Evolutionary conservation across 164 flowering plant species (phyloP), one percentile per base, ranked within the genome.

Genomic region (Malania oleifera): DNA sequence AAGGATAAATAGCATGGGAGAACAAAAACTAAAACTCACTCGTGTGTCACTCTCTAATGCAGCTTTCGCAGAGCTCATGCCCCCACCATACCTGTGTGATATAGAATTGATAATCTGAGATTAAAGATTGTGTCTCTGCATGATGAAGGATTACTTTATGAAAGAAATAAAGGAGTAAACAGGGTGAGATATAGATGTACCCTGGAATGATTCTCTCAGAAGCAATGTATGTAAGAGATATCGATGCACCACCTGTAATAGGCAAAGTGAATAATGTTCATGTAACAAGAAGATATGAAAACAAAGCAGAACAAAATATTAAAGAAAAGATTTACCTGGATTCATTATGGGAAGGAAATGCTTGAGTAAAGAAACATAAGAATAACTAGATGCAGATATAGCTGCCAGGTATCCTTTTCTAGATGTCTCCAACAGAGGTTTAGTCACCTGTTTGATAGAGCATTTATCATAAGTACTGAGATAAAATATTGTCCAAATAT

Each of bases 41-140:
- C 72, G 66, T 19, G 97, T 93, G 61, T 93, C 98, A 73, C 98
- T 90, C 75, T 90, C 97, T 20, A 93, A 72, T n/a, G 97, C 98
- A 37, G 98, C 90, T 70, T 93, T 93, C 13, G 99, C 99, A 44
- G 99, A 90, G 68, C 97, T 93, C 97, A 93, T 93, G 26, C 99
- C 99, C 19, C 99, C 99, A 60, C 97, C 97, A 66, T 93, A 93
- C 56, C 99, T 93, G 79, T 34, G 34, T 18, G 14, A 13, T 5
- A 26, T 6, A 38, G 2, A 22, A 11, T 25, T n/a, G 26, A 44
- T 5, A 44, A 4, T 31, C 9, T 31, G 9, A 31, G 9, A 31
- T 31, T n/a, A 28, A 29, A 1, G 35, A 23, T 15, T 0, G 28
- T 17, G 24, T 44, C 7, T 25, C 20, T 10, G 7, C 1, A 37